These are phyloP conservation scores for Rhizoclosmatium globosum DNA, from an alignment of 192 early-diverging fungal genomes.

Conservation along the genomic window DNA sequence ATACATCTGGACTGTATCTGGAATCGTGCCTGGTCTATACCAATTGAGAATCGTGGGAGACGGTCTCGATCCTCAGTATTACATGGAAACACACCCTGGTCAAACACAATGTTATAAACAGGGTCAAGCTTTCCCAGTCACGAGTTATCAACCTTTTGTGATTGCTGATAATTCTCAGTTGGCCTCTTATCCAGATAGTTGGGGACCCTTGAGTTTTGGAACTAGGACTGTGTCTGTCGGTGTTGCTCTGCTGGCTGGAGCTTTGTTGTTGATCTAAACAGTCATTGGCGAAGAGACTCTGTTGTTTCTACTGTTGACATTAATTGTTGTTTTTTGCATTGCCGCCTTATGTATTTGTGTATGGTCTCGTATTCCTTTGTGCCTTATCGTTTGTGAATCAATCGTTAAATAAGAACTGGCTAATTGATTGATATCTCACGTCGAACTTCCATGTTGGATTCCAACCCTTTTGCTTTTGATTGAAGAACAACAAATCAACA, in stretches of 20 bases:
- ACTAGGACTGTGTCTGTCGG: not conserved
- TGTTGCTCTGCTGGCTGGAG: not conserved
- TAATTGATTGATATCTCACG: too few species aligned
- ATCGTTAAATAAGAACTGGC: not conserved
- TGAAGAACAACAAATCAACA: too few species aligned
- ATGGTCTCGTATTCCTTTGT: not conserved
- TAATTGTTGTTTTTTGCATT: too few species aligned
- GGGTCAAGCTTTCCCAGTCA: slow-evolving; percentile 14
- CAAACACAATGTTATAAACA: slow-evolving; percentile 19
- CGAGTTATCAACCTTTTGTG: slow-evolving; percentile 1
- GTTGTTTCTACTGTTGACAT: too few species aligned
- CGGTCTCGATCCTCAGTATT: slow-evolving; percentile 22
- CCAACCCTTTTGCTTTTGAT: too few species aligned
- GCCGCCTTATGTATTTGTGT: too few species aligned
- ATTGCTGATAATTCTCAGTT: slow-evolving; percentile 26
- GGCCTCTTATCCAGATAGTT: not conserved
- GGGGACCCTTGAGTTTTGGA: slow-evolving; percentile 8
- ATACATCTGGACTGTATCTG: slow-evolving; percentile 8
- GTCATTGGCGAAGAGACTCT: too few species aligned
- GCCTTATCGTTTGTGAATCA: not conserved
- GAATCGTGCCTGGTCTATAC: slow-evolving; percentile 19
- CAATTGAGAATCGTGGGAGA: slow-evolving; percentile 25
- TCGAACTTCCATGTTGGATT: too few species aligned
- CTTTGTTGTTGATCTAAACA: not conserved
- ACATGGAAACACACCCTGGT: slow-evolving; percentile 12